Conservation (phyloP, 805 yeast species). For the Priceomyces carsonii region DNA sequence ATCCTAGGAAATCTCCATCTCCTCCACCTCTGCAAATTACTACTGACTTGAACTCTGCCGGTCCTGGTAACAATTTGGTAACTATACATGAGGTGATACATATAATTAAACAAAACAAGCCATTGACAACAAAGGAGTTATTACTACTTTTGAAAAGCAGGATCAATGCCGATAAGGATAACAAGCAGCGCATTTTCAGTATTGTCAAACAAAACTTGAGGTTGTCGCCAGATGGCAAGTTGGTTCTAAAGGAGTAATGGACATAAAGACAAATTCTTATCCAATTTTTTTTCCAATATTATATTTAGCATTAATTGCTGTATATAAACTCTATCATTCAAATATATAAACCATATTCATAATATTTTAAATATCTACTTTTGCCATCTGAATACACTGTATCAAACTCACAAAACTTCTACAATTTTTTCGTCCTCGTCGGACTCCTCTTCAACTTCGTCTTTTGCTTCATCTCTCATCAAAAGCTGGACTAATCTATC, state of each 20-base stretch:
- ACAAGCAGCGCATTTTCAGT: constrained; percentile 58
- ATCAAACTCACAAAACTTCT: constrained; percentile 50
- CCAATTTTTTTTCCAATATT: no score
- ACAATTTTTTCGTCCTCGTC: constrained; percentile 54
- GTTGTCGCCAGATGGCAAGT: constrained; percentile 46
- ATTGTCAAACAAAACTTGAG: constrained; percentile 59
- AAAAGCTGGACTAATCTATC: constrained; percentile 86
- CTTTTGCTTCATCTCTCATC: constrained; percentile 83
- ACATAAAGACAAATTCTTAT: no score
- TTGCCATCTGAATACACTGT: no score
- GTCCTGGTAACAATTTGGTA: constrained; percentile 47
- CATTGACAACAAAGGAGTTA: constrained; percentile 63
- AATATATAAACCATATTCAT: no score
- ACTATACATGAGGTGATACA: constrained; percentile 73
- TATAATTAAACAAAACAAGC: constrained; percentile 53
- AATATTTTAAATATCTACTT: no score
- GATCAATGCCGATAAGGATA: constrained; percentile 62
- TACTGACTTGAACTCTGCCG: constrained; percentile 35
- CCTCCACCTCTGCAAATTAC: constrained; percentile 13
- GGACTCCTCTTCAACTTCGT: constrained; percentile 42
- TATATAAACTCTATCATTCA: no score
- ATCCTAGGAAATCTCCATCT: constrained; percentile 11
- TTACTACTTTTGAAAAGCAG: constrained; percentile 61
- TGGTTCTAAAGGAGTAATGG: constrained; percentile 37
- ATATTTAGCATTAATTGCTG: no score